Percentiles rank a stretch among this genome's conserved stretches.
Conservation (phyloP, 2,329 filamentous ascomycete species). For the Alternaria arborescens region DNA sequence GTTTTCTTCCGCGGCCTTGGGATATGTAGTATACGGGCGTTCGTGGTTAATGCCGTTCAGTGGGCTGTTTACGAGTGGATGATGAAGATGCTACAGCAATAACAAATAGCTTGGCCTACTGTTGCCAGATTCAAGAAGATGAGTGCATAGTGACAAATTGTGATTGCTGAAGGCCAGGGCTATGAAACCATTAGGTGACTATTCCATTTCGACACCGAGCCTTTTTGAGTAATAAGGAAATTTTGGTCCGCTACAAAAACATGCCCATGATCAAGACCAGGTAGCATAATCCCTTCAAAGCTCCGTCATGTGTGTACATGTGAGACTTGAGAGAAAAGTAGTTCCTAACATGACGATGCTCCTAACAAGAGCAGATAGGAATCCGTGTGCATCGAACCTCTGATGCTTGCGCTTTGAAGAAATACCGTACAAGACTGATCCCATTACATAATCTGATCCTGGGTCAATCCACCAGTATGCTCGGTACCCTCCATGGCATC, state of each 20-base stretch:
- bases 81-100: constrained; percentile 62
- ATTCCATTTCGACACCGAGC: constrained; percentile 26
- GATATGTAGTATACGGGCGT: constrained; percentile 85
- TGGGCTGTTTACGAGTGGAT: constrained; percentile 94
- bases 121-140: no score
- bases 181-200: constrained; percentile 3
- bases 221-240: constrained; percentile 48
- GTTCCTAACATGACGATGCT: constrained; percentile 24
- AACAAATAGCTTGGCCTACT: background rate
- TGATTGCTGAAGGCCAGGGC: background rate
- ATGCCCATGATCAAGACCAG: constrained; percentile 16
- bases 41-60: constrained; percentile 90
- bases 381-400: constrained; percentile 9
- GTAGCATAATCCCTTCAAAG: constrained; percentile 22
- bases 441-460: constrained; percentile 93
- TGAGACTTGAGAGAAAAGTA: constrained; percentile 25
- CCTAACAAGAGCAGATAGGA: constrained; percentile 12
- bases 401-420: constrained; percentile 12
- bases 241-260: constrained; percentile 32
- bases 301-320: constrained; percentile 30
- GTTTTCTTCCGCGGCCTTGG: constrained; percentile 85
- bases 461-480: constrained; percentile 75
- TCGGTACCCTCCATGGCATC: constrained; percentile 85
- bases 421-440: constrained; percentile 2
- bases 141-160: background rate